A percentile compares a stretch with the other conserved stretches of the same genome.
These are phyloP conservation scores for Talaromyces marneffei DNA, from an alignment of 2,329 filamentous ascomycete species.

Conservation along the genomic window DNA sequence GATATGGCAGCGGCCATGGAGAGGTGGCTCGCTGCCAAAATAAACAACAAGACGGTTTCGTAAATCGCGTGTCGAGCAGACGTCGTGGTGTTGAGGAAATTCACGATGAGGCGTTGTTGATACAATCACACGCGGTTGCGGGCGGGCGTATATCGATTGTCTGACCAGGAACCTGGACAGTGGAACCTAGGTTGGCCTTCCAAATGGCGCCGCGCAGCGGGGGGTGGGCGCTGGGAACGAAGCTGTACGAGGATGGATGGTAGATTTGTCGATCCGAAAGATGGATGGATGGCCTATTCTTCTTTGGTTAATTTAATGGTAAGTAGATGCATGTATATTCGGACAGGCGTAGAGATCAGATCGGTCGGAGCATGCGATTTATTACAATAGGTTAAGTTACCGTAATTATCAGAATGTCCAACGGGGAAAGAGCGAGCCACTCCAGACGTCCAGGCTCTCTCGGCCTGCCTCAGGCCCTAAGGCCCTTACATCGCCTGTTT, in stretches of 20 bases:
- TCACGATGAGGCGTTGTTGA: not conserved
- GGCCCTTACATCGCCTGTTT: not conserved
- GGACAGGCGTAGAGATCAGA: not conserved
- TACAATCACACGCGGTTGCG: not conserved
- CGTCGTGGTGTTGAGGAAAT: not conserved
- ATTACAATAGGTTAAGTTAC: not conserved
- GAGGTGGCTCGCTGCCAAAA: not conserved
- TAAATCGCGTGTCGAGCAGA: not conserved
- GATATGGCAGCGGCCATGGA: constrained; percentile 12
- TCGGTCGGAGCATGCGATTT: not conserved
- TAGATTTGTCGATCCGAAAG: not conserved
- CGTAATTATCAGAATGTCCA: not conserved
- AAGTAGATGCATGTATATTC: not conserved
- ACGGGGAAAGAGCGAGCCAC: constrained; percentile 1
- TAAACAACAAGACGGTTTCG: not conserved
- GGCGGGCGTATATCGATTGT: constrained; percentile 2
- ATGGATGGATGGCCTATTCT: not conserved
- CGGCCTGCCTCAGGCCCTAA: constrained; percentile 1
- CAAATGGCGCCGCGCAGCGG: not conserved
- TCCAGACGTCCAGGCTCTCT: not conserved
- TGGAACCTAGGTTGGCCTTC: not conserved
- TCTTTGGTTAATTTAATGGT: not conserved
- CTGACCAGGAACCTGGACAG: constrained; percentile 1
- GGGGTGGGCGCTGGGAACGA: not conserved
- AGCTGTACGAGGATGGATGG: not conserved